Percentiles rank a stretch among this genome's conserved stretches.
These are phyloP conservation scores for Boechera divaricarpa DNA, from an alignment of 345 rosid species.

Conservation along the genomic window DNA sequence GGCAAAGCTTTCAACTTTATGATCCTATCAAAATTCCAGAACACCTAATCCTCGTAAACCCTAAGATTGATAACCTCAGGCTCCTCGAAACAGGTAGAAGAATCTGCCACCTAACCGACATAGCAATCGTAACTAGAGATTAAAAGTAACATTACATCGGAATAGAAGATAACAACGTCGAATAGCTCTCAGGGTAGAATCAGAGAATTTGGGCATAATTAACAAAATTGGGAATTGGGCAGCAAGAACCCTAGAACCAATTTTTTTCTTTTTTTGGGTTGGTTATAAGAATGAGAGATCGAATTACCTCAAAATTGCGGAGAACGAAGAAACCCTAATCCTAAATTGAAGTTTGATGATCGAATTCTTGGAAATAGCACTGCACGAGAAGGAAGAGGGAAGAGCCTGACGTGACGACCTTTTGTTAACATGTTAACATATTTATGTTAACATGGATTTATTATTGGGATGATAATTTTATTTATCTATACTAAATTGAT, in stretches of 20 bases:
- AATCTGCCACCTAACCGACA: slow-evolving; percentile 11
- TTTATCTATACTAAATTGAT: no score
- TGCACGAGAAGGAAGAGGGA: slow-evolving; percentile 31
- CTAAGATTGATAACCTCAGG: slow-evolving; percentile 22
- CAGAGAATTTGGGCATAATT: neutral
- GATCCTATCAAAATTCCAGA: slow-evolving; percentile 14
- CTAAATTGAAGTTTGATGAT: slow-evolving; percentile 18
- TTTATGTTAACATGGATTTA: no score
- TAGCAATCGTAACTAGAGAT: neutral
- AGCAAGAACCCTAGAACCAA: slow-evolving; percentile 27
- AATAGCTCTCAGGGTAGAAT: slow-evolving; percentile 8
- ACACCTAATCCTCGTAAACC: slow-evolving; percentile 19
- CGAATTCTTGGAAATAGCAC: slow-evolving; percentile 28
- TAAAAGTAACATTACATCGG: neutral
- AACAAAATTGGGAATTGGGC: slow-evolving; percentile 31
- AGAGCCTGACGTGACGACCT: slow-evolving; percentile 32
- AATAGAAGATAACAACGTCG: neutral
- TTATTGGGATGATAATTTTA: no score
- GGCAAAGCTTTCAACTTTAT: slow-evolving; percentile 26
- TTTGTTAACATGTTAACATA: no score
- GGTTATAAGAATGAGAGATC: neutral
- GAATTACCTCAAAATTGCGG: slow-evolving; percentile 41
- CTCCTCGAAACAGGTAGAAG: slow-evolving; percentile 13
- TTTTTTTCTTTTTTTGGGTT: no score
- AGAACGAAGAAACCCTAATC: slow-evolving; percentile 37